Conservation (phyloP, 164 flowering plant genomes). For the Cinnamomum chago region DNA sequence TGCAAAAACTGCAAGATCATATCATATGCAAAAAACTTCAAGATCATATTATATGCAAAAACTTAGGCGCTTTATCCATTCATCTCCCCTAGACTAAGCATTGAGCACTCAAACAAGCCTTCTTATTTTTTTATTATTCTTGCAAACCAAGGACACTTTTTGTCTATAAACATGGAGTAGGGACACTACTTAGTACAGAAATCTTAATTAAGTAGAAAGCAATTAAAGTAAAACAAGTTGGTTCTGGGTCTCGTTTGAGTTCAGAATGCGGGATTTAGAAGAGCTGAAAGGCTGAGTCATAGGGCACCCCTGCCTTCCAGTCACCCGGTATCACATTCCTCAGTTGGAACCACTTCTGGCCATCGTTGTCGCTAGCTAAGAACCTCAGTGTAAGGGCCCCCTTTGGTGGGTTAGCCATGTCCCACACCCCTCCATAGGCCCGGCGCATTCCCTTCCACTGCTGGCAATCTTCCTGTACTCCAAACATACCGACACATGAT, state of each 20-base stretch:
- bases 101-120: not conserved
- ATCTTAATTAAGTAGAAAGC: too few relatives aligned
- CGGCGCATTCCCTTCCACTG: slow-evolving; percentile 69
- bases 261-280: slow-evolving; percentile 6
- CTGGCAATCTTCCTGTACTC: slow-evolving; percentile 54
- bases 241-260: not conserved
- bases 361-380: slow-evolving; percentile 39
- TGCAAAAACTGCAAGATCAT: too few relatives aligned
- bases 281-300: slow-evolving; percentile 56
- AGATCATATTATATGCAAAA: not conserved
- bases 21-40: not conserved
- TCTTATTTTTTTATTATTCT: too few relatives aligned
- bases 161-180: not conserved
- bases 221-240: not conserved
- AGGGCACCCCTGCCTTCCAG: slow-evolving; percentile 71
- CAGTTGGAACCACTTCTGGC: slow-evolving; percentile 43
- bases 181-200: too few relatives aligned
- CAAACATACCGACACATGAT: not conserved
- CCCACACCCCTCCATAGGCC: slow-evolving; percentile 57
- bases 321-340: slow-evolving; percentile 42
- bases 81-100: not conserved
- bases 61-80: not conserved
- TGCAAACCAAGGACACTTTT: not conserved
- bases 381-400: slow-evolving; percentile 50
- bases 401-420: slow-evolving; percentile 32